A percentile compares a stretch with the other conserved stretches of the same genome.
Conservation (phyloP, 441 rosid genomes). For the Viola pubescens region DNA sequence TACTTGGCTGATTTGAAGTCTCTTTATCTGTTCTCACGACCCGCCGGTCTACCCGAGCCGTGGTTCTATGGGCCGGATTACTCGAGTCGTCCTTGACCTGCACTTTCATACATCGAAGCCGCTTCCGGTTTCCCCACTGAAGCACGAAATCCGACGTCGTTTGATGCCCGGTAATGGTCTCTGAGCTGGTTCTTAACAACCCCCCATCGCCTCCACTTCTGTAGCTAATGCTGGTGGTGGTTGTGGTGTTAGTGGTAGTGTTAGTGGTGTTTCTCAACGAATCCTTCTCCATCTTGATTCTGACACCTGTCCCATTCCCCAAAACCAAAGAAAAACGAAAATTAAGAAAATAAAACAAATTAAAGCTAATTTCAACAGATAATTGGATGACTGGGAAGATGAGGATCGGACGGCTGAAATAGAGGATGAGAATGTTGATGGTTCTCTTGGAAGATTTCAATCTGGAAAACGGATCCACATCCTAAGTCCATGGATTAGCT, state of each 20-base stretch:
- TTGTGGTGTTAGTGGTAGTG: neutral
- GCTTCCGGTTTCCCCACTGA: conserved; percentile 71
- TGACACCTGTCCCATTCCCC: conserved; percentile 31
- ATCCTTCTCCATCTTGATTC: conserved; percentile 42
- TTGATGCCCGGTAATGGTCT: conserved; percentile 22
- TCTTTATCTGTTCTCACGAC: conserved; percentile 42
- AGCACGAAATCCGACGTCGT: conserved; percentile 46
- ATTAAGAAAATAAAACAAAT: neutral
- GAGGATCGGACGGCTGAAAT: neutral
- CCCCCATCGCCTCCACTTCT: conserved; percentile 24
- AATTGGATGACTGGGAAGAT: neutral
- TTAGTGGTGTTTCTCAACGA: conserved; percentile 24
- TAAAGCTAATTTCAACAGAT: conserved; percentile 17
- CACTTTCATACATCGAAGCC: conserved; percentile 61
- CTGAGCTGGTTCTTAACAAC: conserved; percentile 32
- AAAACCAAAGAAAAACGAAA: conserved; percentile 7
- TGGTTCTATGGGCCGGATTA: conserved; percentile 32
- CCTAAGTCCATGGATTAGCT: too few relatives aligned
- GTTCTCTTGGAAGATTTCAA: too few relatives aligned
- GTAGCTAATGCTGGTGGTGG: conserved; percentile 20
- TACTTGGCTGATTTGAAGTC: conserved; percentile 26
- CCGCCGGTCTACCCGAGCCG: conserved; percentile 46
- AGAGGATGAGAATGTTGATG: neutral
- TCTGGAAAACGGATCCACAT: too few relatives aligned
- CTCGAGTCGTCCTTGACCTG: conserved; percentile 43